Evolutionary conservation across 768 basidiomycete genomes (phyloP).

Genomic region (Lactarius hatsudake): DNA sequence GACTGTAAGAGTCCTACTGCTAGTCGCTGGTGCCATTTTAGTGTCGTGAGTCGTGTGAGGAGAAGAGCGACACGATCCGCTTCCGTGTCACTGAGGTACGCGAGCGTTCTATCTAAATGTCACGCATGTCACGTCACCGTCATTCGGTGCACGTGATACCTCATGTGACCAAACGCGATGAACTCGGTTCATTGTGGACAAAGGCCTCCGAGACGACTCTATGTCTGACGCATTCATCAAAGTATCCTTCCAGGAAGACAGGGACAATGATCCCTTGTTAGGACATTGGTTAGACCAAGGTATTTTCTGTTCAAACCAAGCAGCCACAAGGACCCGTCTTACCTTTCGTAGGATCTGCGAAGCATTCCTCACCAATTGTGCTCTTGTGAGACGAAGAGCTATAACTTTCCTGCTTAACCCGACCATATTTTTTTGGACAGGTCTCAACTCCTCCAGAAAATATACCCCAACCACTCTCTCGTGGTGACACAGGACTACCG

Average conservation of each 20-base stretch:
- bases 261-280: constrained; percentile 41
- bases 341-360: constrained; percentile 46
- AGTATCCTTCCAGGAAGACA: constrained; percentile 41
- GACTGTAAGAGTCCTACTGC: constrained; percentile 38
- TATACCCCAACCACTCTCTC: constrained; percentile 63
- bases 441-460: constrained; percentile 46
- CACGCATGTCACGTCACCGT: neutral
- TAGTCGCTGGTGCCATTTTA: constrained; percentile 26
- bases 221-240: constrained; percentile 46
- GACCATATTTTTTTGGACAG: constrained; percentile 31
- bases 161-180: neutral
- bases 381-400: constrained; percentile 21
- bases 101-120: neutral
- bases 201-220: constrained; percentile 19
- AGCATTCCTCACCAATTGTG: constrained; percentile 44
- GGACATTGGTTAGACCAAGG: constrained; percentile 52
- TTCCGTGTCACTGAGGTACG: neutral
- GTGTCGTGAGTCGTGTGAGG: neutral
- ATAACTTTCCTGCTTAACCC: neutral
- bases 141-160: neutral
- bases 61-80: neutral
- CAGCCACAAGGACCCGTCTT: neutral
- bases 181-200: neutral
- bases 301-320: constrained; percentile 30
- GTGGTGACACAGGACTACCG: constrained; percentile 49